These are phyloP conservation scores for Cyclaneusma minus DNA, from an alignment of 2,329 filamentous ascomycete genomes.

Conservation along the genomic window DNA sequence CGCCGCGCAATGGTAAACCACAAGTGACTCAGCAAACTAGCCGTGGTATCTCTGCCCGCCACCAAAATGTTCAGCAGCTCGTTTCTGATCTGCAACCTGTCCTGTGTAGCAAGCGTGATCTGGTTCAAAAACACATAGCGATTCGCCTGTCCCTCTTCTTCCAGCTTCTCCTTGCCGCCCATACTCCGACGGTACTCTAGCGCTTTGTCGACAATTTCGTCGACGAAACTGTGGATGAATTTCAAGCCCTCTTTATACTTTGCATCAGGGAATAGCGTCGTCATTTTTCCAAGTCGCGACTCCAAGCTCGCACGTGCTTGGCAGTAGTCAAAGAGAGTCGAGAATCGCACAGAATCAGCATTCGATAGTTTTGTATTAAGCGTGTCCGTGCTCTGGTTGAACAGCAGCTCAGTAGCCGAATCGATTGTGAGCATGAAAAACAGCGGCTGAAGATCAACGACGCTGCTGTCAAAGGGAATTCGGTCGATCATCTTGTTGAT, in stretches of 20 bases:
- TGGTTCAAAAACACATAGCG: constrained; percentile 31
- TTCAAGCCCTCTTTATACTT: constrained; percentile 11
- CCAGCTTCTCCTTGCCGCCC: constrained; percentile 5
- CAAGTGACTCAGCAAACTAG: constrained; percentile 20
- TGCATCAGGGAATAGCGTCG: constrained; percentile 10
- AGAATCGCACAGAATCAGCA: not conserved
- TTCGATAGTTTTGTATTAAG: constrained; percentile 17
- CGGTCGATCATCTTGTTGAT: constrained; percentile 39
- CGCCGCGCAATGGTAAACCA: constrained; percentile 16
- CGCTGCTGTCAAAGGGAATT: constrained; percentile 36
- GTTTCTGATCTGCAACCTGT: constrained; percentile 23
- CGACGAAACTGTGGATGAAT: constrained; percentile 14
- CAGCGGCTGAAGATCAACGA: constrained; percentile 43
- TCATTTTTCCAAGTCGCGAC: constrained; percentile 14
- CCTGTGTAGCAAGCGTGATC: constrained; percentile 28
- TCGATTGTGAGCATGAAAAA: constrained; percentile 54
- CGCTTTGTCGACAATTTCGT: constrained; percentile 13
- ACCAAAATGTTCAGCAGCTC: constrained; percentile 21
- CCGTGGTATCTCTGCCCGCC: constrained; percentile 27
- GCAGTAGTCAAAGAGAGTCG: too few relatives aligned
- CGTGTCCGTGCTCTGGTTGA: constrained; percentile 39
- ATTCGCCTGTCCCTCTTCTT: constrained; percentile 6
- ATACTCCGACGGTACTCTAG: constrained; percentile 9
- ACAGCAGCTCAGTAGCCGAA: constrained; percentile 51
- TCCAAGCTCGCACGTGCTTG: constrained; percentile 13